A percentile compares a stretch with the other conserved stretches of the same genome.
These are phyloP conservation scores for Candida oleophila DNA, from an alignment of 805 yeast species.

Conservation along the genomic window DNA sequence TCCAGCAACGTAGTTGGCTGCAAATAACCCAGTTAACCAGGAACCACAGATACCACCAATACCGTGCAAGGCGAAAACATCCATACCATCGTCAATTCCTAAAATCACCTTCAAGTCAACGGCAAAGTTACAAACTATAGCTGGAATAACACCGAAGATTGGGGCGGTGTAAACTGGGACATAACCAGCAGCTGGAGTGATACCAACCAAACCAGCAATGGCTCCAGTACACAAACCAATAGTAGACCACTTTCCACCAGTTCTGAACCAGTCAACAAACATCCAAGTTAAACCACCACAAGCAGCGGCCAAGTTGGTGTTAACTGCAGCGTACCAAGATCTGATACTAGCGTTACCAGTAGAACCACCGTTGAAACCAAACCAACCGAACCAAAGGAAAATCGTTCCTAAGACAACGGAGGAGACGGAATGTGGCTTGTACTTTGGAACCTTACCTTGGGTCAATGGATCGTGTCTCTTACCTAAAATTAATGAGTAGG, in stretches of 20 bases:
- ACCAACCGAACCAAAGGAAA: constrained; percentile 98
- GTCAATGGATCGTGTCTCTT: constrained; percentile 84
- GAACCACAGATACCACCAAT: constrained; percentile 89
- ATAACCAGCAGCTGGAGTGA: constrained; percentile 96
- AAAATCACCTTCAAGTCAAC: constrained; percentile 73
- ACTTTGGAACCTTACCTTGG: constrained; percentile 71
- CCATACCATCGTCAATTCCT: constrained; percentile 90
- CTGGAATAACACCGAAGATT: constrained; percentile 78
- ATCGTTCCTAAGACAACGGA: constrained; percentile 90
- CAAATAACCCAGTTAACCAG: constrained; percentile 84
- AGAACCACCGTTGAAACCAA: constrained; percentile 98
- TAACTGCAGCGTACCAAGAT: constrained; percentile 90
- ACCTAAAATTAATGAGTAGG: constrained; percentile 90
- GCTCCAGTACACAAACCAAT: constrained; percentile 94
- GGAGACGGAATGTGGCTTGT: constrained; percentile 91
- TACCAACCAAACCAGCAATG: constrained; percentile 89
- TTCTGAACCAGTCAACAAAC: constrained; percentile 83
- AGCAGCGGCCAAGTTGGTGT: constrained; percentile 93
- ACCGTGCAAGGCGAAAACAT: constrained; percentile 91
- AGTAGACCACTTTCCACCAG: constrained; percentile 87
- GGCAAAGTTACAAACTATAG: constrained; percentile 77
- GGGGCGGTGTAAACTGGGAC: constrained; percentile 91
- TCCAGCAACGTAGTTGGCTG: constrained; percentile 86
- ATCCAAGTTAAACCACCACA: constrained; percentile 93
- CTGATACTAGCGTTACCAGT: constrained; percentile 91